These are phyloP conservation scores for Trichophyton schoenleinii DNA, from an alignment of 2,329 filamentous ascomycete species.

Conservation along the genomic window DNA sequence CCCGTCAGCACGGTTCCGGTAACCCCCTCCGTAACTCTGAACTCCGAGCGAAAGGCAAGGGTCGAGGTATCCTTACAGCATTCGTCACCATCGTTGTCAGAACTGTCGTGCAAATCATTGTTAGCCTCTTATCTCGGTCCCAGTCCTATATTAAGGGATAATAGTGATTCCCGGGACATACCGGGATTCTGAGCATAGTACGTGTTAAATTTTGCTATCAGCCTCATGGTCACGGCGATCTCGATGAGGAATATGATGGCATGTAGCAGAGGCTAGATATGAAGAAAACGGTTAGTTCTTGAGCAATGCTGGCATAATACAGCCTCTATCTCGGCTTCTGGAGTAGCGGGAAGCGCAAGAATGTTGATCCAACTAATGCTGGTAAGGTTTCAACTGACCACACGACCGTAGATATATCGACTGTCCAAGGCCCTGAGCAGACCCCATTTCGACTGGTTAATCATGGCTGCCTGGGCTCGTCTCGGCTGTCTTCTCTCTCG, in stretches of 20 bases:
- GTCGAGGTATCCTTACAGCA: conserved; percentile 47
- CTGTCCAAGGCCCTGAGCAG: conserved; percentile 35
- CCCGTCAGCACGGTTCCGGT: background rate
- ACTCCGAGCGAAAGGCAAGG: conserved; percentile 2
- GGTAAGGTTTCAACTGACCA: conserved; percentile 23
- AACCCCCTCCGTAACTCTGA: background rate
- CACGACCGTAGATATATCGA: conserved; percentile 36
- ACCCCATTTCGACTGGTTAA: conserved; percentile 29
- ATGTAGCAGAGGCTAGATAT: conserved; percentile 68
- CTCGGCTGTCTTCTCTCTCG: background rate
- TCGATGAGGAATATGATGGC: conserved; percentile 73
- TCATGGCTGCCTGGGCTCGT: conserved; percentile 23
- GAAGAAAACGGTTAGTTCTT: conserved; percentile 7
- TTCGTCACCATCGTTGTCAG: conserved; percentile 99
- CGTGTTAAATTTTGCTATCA: conserved; percentile 78
- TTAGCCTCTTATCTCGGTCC: background rate
- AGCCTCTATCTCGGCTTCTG: background rate
- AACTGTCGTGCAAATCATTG: conserved; percentile 39
- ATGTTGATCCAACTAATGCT: background rate
- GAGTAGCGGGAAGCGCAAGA: background rate
- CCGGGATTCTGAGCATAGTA: conserved; percentile 86
- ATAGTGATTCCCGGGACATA: conserved; percentile 31
- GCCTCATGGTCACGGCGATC: conserved; percentile 69
- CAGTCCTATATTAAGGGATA: background rate
- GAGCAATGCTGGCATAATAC: background rate